Conservation (phyloP, 805 yeast species). For the Candida montana region DNA sequence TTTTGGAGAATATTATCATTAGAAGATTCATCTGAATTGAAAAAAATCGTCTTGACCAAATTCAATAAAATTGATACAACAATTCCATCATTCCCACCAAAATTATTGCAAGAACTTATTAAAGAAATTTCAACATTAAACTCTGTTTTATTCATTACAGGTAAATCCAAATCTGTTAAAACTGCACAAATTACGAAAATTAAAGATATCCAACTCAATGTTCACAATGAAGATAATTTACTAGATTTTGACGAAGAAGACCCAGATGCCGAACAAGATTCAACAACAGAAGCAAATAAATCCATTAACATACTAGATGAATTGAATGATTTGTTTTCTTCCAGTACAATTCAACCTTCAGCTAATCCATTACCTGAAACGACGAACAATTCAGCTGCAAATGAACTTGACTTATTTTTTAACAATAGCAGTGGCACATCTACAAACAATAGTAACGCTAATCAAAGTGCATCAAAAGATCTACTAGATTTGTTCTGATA, state of each 20-base stretch:
- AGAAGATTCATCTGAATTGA: conserved; percentile 30
- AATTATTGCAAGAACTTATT: conserved; percentile 60
- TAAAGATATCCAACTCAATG: conserved; percentile 73
- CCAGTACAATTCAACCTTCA: conserved; percentile 29
- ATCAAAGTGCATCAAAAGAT: conserved; percentile 14
- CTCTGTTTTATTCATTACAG: conserved; percentile 86
- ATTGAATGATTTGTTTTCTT: conserved; percentile 63
- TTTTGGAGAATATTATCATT: conserved; percentile 73
- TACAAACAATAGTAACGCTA: conserved; percentile 1
- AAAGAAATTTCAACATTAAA: conserved; percentile 79
- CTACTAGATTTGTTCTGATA: conserved; percentile 19
- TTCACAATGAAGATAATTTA: conserved; percentile 79
- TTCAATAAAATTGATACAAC: conserved; percentile 71
- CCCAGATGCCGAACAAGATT: conserved; percentile 9
- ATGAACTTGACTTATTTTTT: conserved; percentile 5
- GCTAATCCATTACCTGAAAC: neutral
- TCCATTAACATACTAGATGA: conserved; percentile 56
- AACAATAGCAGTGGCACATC: neutral
- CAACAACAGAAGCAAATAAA: conserved; percentile 14
- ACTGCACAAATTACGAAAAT: conserved; percentile 47
- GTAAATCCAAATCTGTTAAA: conserved; percentile 34
- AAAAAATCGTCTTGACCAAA: conserved; percentile 50
- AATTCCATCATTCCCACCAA: conserved; percentile 65
- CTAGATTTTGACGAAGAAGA: conserved; percentile 75
- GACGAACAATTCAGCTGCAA: neutral